Conservation (phyloP, 257 asterid species). For the Salvia splendens region DNA sequence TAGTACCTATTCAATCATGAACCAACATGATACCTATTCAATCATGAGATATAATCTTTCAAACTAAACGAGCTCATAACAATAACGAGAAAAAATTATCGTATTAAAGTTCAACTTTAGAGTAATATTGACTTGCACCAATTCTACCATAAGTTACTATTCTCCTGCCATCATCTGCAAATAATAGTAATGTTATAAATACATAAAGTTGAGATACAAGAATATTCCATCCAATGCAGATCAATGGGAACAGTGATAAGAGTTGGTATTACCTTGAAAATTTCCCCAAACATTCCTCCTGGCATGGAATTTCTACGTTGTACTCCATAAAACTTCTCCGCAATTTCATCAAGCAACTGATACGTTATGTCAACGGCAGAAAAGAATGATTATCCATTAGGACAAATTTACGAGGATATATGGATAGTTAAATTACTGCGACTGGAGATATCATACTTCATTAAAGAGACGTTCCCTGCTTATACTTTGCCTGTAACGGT, state of each 20-base stretch:
- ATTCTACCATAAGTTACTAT: slow-evolving; percentile 26
- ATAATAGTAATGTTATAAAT: slow-evolving; percentile 6
- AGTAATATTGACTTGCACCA: too few species aligned
- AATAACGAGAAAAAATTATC: too few species aligned
- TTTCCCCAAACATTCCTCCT: slow-evolving; percentile 95
- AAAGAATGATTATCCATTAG: not conserved
- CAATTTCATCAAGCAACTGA: slow-evolving; percentile 89
- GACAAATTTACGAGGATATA: slow-evolving; percentile 9
- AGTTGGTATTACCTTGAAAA: slow-evolving; percentile 59
- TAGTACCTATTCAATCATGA: too few species aligned
- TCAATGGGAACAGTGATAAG: not conserved
- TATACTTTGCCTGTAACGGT: slow-evolving; percentile 61
- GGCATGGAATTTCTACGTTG: slow-evolving; percentile 73
- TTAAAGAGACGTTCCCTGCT: slow-evolving; percentile 69
- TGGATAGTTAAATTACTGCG: not conserved
- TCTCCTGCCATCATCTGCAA: slow-evolving; percentile 84
- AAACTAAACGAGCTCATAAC: too few species aligned
- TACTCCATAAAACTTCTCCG: slow-evolving; percentile 82
- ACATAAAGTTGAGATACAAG: not conserved
- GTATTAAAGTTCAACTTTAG: too few species aligned
- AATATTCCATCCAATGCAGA: not conserved
- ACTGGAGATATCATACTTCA: slow-evolving; percentile 54
- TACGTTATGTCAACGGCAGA: slow-evolving; percentile 31
- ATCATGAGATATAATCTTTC: too few species aligned
- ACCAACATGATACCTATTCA: too few species aligned